Base-by-base conservation (phyloP, 257 asterid genomes). In the Voacanga thouarsii region DNA sequence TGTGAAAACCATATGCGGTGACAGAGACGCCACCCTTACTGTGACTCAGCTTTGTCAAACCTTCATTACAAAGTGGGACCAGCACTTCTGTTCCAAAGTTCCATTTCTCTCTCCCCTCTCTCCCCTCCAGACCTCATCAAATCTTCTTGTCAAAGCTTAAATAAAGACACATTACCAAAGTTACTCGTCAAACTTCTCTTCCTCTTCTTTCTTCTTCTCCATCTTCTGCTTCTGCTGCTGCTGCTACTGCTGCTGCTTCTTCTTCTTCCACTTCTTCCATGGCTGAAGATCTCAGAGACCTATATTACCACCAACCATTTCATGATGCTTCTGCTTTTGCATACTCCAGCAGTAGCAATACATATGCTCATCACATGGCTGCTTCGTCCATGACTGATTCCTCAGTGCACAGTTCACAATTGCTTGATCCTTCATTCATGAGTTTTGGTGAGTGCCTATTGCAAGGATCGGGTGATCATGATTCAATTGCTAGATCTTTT, bases 91-190 rank as follows among this genome's bases (percentile, higher is more conserved):
- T 78, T 70, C 78, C 78, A 75, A 59, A 63, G 50, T 72, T 76
- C 51, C 55, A 47, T 67, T 72, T 69, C 80, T 51, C 67, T 72
- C 24, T 82, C 70, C 44, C 76, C 37, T 72, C 24, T 82, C 70
- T 49, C 76, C 76, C 37, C 78, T 14, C 57, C 49, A 78, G 73
- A 81, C 86, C 90, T 50, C 86, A 79, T 77, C 74, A 85, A 78
- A 87, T 86, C 87, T 77, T 82, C 77, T 85, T 85, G 91, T 90
- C 97, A 91, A 90, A 89, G 84, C 89, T 82, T 86, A 83, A 90
- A 88, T 82, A 88, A 82, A 86, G 85, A 86, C 86, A 80, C 53
- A 79, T 72, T 51, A 73, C 74, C 84, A 80, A 65, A 79, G 63
- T 79, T 39, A n/a, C 79, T 89, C 72, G 90, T 91, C 92, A 89